These are phyloP conservation scores for Symbiodinium pilosum DNA, from an alignment of 73 alveolate species.

Conservation along the genomic window DNA sequence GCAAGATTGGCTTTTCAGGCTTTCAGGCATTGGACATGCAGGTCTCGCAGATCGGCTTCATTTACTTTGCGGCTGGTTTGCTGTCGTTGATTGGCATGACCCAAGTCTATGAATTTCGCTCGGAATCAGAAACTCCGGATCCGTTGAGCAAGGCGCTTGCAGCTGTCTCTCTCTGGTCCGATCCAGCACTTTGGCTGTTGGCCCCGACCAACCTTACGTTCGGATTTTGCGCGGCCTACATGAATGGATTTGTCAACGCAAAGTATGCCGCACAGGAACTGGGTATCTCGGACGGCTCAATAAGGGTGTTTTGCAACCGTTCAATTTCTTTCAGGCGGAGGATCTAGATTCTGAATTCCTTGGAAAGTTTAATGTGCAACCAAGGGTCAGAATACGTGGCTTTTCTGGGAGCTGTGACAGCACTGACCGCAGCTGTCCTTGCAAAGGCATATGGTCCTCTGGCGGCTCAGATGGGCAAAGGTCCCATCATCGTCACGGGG, in stretches of 20 bases:
- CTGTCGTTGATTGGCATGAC: conserved; percentile 33
- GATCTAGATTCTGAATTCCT: too few relatives aligned
- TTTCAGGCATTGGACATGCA: conserved; percentile 49
- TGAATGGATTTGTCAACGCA: conserved; percentile 85
- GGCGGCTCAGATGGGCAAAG: conserved; percentile 35
- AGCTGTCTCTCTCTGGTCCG: conserved; percentile 60
- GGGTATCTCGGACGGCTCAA: too few relatives aligned
- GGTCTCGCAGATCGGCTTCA: conserved; percentile 24
- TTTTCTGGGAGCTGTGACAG: conserved; percentile 81
- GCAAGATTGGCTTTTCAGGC: conserved; percentile 57
- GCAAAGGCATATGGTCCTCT: conserved; percentile 74
- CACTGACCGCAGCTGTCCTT: conserved; percentile 78
- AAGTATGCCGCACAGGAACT: conserved; percentile 59
- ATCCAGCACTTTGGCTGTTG: conserved; percentile 76
- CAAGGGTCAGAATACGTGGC: conserved; percentile 55
- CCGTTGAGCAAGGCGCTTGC: conserved; percentile 63
- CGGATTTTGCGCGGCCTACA: conserved; percentile 89
- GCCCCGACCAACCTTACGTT: conserved; percentile 76
- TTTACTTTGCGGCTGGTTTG: conserved; percentile 18
- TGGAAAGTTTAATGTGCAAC: too few relatives aligned
- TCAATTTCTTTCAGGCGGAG: too few relatives aligned
- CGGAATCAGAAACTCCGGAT: neutral
- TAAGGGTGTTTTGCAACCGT: too few relatives aligned
- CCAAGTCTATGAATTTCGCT: conserved; percentile 45
- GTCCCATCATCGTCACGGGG: conserved; percentile 16